Conservation (phyloP, 345 rosid genomes). For the Odontarrhena argentea region DNA sequence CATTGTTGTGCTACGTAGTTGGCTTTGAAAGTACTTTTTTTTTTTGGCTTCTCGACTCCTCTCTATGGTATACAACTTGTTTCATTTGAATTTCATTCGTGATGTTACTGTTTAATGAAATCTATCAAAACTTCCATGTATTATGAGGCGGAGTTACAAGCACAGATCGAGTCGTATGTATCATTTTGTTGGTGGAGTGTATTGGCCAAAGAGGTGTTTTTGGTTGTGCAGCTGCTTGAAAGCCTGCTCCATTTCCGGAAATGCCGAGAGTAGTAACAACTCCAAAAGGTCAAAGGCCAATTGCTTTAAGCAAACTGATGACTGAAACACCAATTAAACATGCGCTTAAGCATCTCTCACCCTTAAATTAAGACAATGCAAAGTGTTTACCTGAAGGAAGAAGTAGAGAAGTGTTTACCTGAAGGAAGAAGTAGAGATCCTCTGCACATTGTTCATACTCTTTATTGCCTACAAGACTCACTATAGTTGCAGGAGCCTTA, state of each 20-base stretch:
- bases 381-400: slow-evolving; percentile 78
- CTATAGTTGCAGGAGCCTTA: slow-evolving; percentile 81
- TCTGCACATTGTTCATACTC: slow-evolving; percentile 90
- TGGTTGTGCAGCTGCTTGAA: slow-evolving; percentile 72
- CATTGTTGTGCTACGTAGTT: background rate
- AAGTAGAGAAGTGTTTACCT: slow-evolving; percentile 79
- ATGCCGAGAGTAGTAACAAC: slow-evolving; percentile 68
- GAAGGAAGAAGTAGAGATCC: slow-evolving; percentile 93
- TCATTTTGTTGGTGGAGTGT: slow-evolving; percentile 45
- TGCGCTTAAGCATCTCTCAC: slow-evolving; percentile 11
- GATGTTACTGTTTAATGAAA: slow-evolving; percentile 4
- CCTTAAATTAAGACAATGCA: slow-evolving; percentile 5
- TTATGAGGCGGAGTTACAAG: slow-evolving; percentile 18
- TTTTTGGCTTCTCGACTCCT: slow-evolving; percentile 6
- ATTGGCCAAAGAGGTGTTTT: slow-evolving; percentile 76
- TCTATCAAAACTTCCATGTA: slow-evolving; percentile 9
- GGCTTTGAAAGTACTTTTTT: slow-evolving; percentile 26
- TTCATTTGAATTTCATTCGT: slow-evolving; percentile 9
- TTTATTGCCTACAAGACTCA: slow-evolving; percentile 83
- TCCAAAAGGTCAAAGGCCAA: slow-evolving; percentile 77
- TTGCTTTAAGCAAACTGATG: slow-evolving; percentile 77
- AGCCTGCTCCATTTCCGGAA: slow-evolving; percentile 69
- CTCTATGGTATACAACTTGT: slow-evolving; percentile 12
- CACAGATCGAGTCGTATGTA: background rate
- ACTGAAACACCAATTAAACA: slow-evolving; percentile 50